Conservation (phyloP, 2,329 filamentous ascomycete genomes). For the Mariannaea elegans region DNA sequence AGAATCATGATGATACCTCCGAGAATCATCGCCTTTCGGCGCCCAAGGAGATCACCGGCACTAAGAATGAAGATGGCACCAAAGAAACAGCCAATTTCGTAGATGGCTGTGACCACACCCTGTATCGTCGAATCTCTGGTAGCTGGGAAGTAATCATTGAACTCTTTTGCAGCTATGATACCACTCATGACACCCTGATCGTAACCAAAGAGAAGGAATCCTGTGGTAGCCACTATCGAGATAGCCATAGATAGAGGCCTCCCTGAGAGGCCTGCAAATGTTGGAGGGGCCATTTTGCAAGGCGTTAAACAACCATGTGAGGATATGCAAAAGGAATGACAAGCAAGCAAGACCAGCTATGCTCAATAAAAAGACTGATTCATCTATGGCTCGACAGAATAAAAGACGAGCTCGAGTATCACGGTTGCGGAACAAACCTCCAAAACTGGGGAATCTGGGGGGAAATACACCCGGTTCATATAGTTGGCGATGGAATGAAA, state of each 20-base stretch:
- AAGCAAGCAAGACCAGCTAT: constrained; percentile 33
- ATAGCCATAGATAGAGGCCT: constrained; percentile 64
- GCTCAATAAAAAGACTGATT: neutral
- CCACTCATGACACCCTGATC: constrained; percentile 65
- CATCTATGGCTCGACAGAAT: neutral
- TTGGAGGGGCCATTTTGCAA: constrained; percentile 61
- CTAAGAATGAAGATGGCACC: constrained; percentile 59
- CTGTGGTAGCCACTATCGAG: constrained; percentile 70
- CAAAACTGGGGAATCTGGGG: no score
- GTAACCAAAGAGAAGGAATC: constrained; percentile 69
- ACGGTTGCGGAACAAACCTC: no score
- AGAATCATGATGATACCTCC: constrained; percentile 67
- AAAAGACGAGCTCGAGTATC: constrained; percentile 1
- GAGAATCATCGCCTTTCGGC: constrained; percentile 63
- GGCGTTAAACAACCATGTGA: neutral
- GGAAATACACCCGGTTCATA: neutral
- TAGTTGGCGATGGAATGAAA: constrained; percentile 7
- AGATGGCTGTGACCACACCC: constrained; percentile 58
- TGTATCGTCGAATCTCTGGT: constrained; percentile 57
- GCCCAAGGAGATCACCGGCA: constrained; percentile 62
- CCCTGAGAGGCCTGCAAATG: constrained; percentile 67
- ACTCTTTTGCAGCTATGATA: constrained; percentile 60
- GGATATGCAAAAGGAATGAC: neutral
- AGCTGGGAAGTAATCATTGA: constrained; percentile 57
- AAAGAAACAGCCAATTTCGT: constrained; percentile 62